Percentiles rank a stretch among this genome's conserved stretches.
Conservation (phyloP, 2,329 filamentous ascomycete species). For the Cladophialophora psammophila region DNA sequence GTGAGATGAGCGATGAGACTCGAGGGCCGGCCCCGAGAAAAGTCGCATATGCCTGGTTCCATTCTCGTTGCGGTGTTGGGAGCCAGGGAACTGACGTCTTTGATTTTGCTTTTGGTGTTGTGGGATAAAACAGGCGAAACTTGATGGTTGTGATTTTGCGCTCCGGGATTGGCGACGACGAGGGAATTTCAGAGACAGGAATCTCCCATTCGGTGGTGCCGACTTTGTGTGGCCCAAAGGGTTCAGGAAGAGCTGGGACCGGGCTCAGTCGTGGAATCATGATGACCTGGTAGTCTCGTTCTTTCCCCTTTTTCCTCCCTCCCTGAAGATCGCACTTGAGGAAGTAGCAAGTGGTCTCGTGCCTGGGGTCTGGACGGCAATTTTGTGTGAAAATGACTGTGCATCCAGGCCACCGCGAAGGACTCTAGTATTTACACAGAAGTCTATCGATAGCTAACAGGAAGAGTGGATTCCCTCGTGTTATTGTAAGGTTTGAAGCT, state of each 20-base stretch:
- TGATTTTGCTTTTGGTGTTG: conserved; percentile 51
- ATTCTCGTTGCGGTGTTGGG: conserved; percentile 75
- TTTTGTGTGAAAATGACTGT: neutral
- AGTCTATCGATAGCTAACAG: conserved; percentile 15
- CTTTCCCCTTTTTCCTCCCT: neutral
- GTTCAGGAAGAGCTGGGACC: conserved; percentile 74
- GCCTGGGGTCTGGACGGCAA: conserved; percentile 1
- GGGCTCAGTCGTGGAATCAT: conserved; percentile 52
- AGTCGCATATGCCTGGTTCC: conserved; percentile 76
- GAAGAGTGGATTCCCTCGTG: conserved; percentile 11
- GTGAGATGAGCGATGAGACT: conserved; percentile 32
- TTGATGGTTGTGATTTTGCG: conserved; percentile 74
- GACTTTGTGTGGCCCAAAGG: conserved; percentile 78
- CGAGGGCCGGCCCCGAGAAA: conserved; percentile 68
- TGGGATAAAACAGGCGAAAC: conserved; percentile 84
- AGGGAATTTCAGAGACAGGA: conserved; percentile 63
- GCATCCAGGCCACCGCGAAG: conserved; percentile 11
- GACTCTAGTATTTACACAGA: conserved; percentile 11
- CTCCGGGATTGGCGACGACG: conserved; percentile 59
- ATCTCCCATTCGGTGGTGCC: conserved; percentile 83
- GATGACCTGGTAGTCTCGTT: neutral
- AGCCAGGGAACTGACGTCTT: conserved; percentile 74
- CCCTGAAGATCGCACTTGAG: conserved; percentile 7
- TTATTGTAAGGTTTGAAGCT: neutral
- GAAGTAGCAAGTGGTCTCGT: conserved; percentile 30